Conservation (phyloP, 768 basidiomycete species). For the Pisolithus sp. region DNA sequence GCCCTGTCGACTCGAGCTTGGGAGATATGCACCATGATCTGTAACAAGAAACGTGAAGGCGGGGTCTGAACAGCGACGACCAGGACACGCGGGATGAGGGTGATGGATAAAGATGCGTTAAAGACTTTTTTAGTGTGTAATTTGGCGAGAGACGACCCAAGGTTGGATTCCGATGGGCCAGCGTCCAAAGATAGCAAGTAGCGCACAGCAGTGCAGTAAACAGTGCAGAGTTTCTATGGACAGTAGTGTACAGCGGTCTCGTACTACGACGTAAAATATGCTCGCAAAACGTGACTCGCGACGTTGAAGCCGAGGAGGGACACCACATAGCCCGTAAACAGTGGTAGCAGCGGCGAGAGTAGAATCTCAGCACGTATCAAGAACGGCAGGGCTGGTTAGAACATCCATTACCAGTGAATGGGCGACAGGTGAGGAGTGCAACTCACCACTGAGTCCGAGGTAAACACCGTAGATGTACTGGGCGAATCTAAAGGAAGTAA, state of each 20-base stretch:
- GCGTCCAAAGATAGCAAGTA: conserved; percentile 20
- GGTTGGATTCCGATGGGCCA: conserved; percentile 10
- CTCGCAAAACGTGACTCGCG: conserved; percentile 69
- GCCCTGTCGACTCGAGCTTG: conserved; percentile 31
- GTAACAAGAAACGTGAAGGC: conserved; percentile 2
- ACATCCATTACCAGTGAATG: conserved; percentile 4
- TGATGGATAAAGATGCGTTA: not conserved
- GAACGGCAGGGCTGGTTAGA: conserved; percentile 77
- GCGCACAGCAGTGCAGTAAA: not conserved
- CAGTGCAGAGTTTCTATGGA: not conserved
- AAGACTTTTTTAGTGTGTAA: conserved; percentile 11
- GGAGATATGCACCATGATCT: conserved; percentile 27
- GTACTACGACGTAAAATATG: conserved; percentile 62
- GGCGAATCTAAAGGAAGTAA: conserved; percentile 48
- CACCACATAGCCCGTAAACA: conserved; percentile 80
- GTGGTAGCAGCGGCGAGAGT: conserved; percentile 82
- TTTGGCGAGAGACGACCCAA: not conserved
- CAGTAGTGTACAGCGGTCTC: not conserved
- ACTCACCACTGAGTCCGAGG: conserved; percentile 72
- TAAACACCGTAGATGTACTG: conserved; percentile 93
- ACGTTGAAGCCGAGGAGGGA: conserved; percentile 90
- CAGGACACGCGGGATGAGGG: conserved; percentile 3
- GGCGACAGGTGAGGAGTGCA: not conserved
- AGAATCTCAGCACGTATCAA: conserved; percentile 84
- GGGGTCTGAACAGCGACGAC: conserved; percentile 5